Evolutionary conservation across 2,329 filamentous ascomycete genomes (phyloP).

Genomic region (Tolypocladium pustulatum): DNA sequence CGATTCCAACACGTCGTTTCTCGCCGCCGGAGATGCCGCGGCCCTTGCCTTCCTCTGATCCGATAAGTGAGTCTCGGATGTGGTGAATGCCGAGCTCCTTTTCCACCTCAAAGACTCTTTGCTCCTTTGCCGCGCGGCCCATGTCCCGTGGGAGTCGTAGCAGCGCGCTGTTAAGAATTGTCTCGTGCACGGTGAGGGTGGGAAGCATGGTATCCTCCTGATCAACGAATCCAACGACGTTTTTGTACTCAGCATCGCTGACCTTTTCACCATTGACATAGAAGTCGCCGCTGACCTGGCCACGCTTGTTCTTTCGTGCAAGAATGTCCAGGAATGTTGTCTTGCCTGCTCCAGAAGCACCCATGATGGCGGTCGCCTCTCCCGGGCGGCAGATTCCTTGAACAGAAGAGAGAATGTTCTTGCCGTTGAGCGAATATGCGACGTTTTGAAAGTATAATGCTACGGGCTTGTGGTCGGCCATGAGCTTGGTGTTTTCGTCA

Average conservation of each 20-base stretch:
- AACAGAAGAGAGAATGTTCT: slow-evolving; percentile 70
- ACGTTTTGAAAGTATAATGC: slow-evolving; percentile 83
- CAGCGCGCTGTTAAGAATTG: slow-evolving; percentile 86
- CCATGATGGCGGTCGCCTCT: slow-evolving; percentile 97
- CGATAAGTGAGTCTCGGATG: slow-evolving; percentile 90
- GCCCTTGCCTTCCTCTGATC: slow-evolving; percentile 87
- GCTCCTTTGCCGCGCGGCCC: slow-evolving; percentile 78
- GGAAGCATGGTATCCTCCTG: slow-evolving; percentile 97
- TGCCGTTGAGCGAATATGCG: slow-evolving; percentile 77
- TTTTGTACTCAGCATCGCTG: slow-evolving; percentile 73
- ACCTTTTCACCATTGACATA: slow-evolving; percentile 92
- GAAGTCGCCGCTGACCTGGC: slow-evolving; percentile 66
- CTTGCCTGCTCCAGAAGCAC: slow-evolving; percentile 92
- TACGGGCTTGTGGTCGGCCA: slow-evolving; percentile 86
- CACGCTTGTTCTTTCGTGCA: slow-evolving; percentile 93
- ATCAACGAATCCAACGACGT: slow-evolving; percentile 91
- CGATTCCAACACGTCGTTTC: slow-evolving; percentile 91
- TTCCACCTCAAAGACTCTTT: slow-evolving; percentile 85
- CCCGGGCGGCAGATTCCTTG: slow-evolving; percentile 84
- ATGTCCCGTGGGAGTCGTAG: slow-evolving; percentile 88
- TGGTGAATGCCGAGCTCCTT: slow-evolving; percentile 89
- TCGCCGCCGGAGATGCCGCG: slow-evolving; percentile 96
- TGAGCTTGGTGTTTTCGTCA: slow-evolving; percentile 75
- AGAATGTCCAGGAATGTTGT: slow-evolving; percentile 95
- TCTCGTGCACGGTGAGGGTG: slow-evolving; percentile 94